Base-by-base conservation (phyloP, 2,329 filamentous ascomycete species). In the Tolypocladium pustulatum region DNA sequence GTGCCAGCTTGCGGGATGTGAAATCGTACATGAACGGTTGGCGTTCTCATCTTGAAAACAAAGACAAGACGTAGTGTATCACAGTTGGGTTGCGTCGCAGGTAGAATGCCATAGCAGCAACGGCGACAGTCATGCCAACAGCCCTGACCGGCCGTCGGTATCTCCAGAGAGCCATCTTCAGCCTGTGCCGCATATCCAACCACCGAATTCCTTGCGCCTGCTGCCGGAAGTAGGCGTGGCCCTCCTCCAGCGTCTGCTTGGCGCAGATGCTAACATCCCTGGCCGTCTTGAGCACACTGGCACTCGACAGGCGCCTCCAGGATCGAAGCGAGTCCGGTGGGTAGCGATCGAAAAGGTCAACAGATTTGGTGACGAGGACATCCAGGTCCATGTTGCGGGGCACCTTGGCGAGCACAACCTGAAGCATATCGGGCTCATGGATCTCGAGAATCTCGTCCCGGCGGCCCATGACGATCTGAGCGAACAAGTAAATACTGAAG, bases 391-490 rank as follows among this genome's bases (percentile, higher is more conserved):
- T 83, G 22, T 87, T 86, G 56, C 85, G 81, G 0, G 94, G 94
- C 8, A 99, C 81, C 72, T 94, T 96, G 49, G 90, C 90, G 15
- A 99, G 82, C 40, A 90, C 86, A 61, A 87, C 89, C 71, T 96
- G 91, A 30, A 99, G 81, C 83, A 99, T 95, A 67, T 97, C 93
- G 8, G 90, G 88, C 70, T 96, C 91, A 64, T 95, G 89, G n/a
- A 91, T 89, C 56, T 90, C 88, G 63, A 97, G 82, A n/a, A 99
- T 81, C 72, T 97, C 91, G 38, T 85, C 82, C 59, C 89, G 87
- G 41, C 93, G 87, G 53, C 86, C 84, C 38, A 96, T 79, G 49
- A 96, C 86, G 62, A 96, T 92, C 69, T 90, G 88, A 1, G 91
- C 91, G 73, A 96, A 97, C 58, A 97, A 81, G 72, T 99, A 99